phyloP scores from a whole-genome alignment of 768 basidiomycete genomes.

The Antrodiella citrinella region DNA sequence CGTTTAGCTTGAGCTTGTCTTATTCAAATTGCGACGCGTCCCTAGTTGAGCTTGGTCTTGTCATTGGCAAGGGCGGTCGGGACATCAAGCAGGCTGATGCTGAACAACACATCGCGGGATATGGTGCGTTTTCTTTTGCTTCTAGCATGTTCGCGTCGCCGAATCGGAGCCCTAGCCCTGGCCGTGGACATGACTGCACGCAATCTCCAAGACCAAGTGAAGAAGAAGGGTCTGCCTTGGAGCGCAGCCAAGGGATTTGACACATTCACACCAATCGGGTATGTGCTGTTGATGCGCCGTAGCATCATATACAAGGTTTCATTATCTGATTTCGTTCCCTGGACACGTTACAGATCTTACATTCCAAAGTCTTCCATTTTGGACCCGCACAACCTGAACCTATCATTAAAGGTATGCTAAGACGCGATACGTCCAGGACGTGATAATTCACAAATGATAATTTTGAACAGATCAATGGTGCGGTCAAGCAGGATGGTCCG shows the following conservation, averaged over 20 bases:
- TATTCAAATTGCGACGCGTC: no score
- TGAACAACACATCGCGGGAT: conserved; percentile 79
- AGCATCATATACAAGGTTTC: conserved; percentile 4
- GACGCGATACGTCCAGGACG: not conserved
- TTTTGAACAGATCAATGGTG: conserved; percentile 64
- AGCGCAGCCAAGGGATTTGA: conserved; percentile 96
- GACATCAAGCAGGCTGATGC: conserved; percentile 73
- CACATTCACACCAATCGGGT: conserved; percentile 92
- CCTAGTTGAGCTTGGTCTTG: conserved; percentile 90
- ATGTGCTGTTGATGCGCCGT: conserved; percentile 11
- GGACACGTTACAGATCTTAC: conserved; percentile 47
- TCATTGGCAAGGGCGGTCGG: conserved; percentile 83
- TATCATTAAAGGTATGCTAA: conserved; percentile 60
- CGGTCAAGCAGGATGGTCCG: conserved; percentile 74
- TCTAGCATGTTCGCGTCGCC: not conserved
- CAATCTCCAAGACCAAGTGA: conserved; percentile 89
- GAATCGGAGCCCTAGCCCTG: conserved; percentile 46
- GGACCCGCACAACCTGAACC: conserved; percentile 69
- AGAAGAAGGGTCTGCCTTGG: conserved; percentile 95
- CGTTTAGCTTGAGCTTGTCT: not conserved
- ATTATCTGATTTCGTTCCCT: not conserved
- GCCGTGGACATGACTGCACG: conserved; percentile 96
- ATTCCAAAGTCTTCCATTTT: conserved; percentile 63
- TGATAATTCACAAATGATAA: not conserved
- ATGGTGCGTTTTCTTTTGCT: conserved; percentile 46